Percentiles rank a stretch among this genome's conserved stretches.
phyloP scores from a whole-genome alignment of 495 filamentous ascomycete species.

The Friedmanniomyces endolithicus region DNA sequence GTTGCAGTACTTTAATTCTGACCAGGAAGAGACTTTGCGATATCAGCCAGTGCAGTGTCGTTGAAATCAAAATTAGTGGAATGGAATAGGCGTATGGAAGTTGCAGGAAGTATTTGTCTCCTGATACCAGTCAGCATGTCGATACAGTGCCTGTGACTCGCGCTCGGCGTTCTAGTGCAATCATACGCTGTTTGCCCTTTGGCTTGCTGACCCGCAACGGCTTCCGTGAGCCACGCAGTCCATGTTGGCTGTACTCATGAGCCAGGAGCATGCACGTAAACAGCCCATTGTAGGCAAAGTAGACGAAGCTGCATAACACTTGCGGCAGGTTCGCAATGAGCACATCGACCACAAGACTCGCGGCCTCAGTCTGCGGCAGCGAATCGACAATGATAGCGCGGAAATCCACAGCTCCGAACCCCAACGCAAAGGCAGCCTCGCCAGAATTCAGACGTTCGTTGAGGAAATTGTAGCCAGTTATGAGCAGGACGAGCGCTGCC shows the following conservation, averaged over 20 bases:
- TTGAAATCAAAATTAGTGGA: slow-evolving; percentile 1
- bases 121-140: slow-evolving; percentile 1
- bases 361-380: slow-evolving; percentile 2
- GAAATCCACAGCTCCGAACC: slow-evolving; percentile 3
- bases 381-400: slow-evolving; percentile 11
- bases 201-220: slow-evolving; percentile 4
- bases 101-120: slow-evolving; percentile 12
- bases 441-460: neutral
- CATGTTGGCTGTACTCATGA: slow-evolving; percentile 22
- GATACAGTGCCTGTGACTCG: neutral
- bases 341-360: slow-evolving; percentile 1
- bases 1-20: neutral
- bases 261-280: slow-evolving; percentile 34
- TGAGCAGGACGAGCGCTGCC: neutral
- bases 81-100: slow-evolving; percentile 12
- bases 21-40: slow-evolving; percentile 17
- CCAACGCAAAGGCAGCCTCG: neutral
- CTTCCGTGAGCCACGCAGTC: neutral
- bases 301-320: slow-evolving; percentile 34
- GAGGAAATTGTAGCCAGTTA: neutral
- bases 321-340: slow-evolving; percentile 37
- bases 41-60: slow-evolving; percentile 14
- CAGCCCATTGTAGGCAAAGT: slow-evolving; percentile 33
- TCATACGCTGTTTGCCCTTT: neutral
- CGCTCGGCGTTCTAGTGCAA: too few relatives aligned